These are phyloP conservation scores for Pyropia haitanensis DNA, from an alignment of 23 red algal species.

Conservation along the genomic window DNA sequence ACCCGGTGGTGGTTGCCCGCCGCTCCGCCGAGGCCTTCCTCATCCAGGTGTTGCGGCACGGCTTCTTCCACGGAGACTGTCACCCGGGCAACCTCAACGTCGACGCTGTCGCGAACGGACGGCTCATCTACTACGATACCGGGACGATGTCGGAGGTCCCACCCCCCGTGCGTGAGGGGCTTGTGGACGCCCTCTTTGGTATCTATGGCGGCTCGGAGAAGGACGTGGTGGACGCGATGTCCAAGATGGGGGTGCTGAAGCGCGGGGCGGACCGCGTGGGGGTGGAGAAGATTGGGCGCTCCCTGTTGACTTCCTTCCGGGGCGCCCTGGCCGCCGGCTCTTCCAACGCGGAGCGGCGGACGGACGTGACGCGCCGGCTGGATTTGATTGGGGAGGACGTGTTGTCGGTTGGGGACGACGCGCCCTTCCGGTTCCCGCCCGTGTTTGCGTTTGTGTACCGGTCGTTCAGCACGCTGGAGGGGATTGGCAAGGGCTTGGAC, in stretches of 20 bases:
- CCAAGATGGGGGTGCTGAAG: conserved; percentile 63
- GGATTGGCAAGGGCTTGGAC: conserved; percentile 69
- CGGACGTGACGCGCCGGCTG: conserved; percentile 40
- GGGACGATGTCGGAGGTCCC: conserved; percentile 77
- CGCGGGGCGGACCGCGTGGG: conserved; percentile 57
- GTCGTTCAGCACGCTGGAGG: conserved; percentile 80
- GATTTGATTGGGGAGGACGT: conserved; percentile 73
- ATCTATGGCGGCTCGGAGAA: conserved; percentile 60
- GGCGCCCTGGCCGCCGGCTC: no score
- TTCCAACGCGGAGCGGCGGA: conserved; percentile 30
- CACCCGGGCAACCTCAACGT: conserved; percentile 86
- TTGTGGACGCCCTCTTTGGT: conserved; percentile 74
- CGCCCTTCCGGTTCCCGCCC: conserved; percentile 79
- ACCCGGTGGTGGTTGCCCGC: conserved; percentile 48
- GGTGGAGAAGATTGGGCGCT: conserved; percentile 75
- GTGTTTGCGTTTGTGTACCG: conserved; percentile 92
- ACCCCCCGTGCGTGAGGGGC: conserved; percentile 41
- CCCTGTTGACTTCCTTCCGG: conserved; percentile 56
- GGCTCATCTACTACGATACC: conserved; percentile 84
- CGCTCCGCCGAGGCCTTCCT: conserved; percentile 73
- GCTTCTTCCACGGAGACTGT: conserved; percentile 93
- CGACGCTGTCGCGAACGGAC: conserved; percentile 38
- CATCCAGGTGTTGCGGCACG: conserved; percentile 77
- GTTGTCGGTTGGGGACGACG: conserved; percentile 62
- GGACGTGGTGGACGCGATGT: conserved; percentile 61